These are phyloP conservation scores for Pseudogymnoascus sp. DNA, from an alignment of 2,329 filamentous ascomycete species.

Conservation along the genomic window DNA sequence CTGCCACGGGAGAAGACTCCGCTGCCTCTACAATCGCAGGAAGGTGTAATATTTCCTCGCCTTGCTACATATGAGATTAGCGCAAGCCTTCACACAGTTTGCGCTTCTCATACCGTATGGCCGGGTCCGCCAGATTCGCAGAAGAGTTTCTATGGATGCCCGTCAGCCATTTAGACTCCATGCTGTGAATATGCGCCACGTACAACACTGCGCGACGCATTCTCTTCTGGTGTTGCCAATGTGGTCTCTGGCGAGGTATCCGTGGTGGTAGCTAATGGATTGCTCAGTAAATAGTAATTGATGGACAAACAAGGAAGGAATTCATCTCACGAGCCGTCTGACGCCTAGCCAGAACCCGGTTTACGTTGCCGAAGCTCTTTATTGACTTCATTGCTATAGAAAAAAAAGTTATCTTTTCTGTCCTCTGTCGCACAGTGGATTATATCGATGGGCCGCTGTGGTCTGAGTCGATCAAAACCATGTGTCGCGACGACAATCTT, in stretches of 20 bases:
- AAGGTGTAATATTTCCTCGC: constrained; percentile 85
- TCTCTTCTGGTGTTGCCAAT: constrained; percentile 59
- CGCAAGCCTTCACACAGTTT: not conserved
- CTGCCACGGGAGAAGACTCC: constrained; percentile 83
- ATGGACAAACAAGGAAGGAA: constrained; percentile 14
- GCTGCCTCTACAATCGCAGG: constrained; percentile 90
- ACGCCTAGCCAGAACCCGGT: constrained; percentile 29
- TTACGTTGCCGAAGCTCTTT: constrained; percentile 28
- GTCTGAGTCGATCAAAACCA: constrained; percentile 1
- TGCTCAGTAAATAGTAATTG: constrained; percentile 4
- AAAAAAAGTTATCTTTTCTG: not conserved
- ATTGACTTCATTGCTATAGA: constrained; percentile 27
- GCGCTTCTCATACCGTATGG: constrained; percentile 38
- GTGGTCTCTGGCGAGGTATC: constrained; percentile 21
- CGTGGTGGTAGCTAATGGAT: not conserved
- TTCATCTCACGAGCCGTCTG: constrained; percentile 12
- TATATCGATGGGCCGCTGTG: not conserved
- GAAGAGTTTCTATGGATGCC: constrained; percentile 58
- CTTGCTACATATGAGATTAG: constrained; percentile 38
- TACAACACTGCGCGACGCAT: constrained; percentile 60
- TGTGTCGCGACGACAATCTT: constrained; percentile 2
- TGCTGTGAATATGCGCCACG: constrained; percentile 25
- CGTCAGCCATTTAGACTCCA: constrained; percentile 1
- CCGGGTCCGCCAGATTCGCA: constrained; percentile 66
- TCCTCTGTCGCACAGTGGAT: not conserved